Evolutionary conservation across 768 basidiomycete genomes (phyloP).

Genomic region (Suillus fuscotomentosus): DNA sequence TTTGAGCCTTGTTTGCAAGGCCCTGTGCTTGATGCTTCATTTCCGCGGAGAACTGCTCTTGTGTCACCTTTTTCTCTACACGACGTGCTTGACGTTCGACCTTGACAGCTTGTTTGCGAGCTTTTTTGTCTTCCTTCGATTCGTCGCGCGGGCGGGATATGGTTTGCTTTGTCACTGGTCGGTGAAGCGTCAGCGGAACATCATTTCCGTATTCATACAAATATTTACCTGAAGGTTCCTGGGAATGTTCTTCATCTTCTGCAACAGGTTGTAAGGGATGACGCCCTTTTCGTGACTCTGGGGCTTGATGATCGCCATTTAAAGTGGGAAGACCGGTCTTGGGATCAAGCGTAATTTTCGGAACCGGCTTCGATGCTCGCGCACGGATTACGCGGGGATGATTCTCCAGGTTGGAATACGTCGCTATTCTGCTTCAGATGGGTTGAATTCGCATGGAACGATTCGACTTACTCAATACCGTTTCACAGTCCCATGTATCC

Average conservation of each 20-base stretch:
- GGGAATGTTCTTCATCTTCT: conserved; percentile 29
- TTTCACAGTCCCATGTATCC: conserved; percentile 95
- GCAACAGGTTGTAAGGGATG: conserved; percentile 15
- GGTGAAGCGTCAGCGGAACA: conserved; percentile 4
- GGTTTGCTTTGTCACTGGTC: conserved; percentile 39
- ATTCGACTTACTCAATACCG: conserved; percentile 74
- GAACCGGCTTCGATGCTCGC: conserved; percentile 48
- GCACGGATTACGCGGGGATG: conserved; percentile 87
- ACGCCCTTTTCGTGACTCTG: not conserved
- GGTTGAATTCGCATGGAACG: not conserved
- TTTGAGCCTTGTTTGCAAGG: conserved; percentile 43
- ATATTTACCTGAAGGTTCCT: not conserved
- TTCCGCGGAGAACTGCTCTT: conserved; percentile 63
- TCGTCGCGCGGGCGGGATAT: conserved; percentile 74
- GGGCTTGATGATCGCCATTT: conserved; percentile 15
- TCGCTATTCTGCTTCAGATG: conserved; percentile 52
- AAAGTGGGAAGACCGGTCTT: conserved; percentile 76
- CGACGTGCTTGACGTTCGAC: conserved; percentile 62
- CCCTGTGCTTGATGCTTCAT: conserved; percentile 56
- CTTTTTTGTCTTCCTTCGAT: conserved; percentile 69
- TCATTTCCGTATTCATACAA: not conserved
- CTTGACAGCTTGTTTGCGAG: conserved; percentile 70
- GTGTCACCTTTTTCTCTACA: conserved; percentile 63
- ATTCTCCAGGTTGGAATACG: conserved; percentile 96
- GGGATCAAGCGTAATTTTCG: conserved; percentile 70